Percentiles rank a stretch among this genome's conserved stretches.
These are phyloP conservation scores for Saccharomyces pastorianus DNA, from an alignment of 1,139 yeast species.

Conservation along the genomic window DNA sequence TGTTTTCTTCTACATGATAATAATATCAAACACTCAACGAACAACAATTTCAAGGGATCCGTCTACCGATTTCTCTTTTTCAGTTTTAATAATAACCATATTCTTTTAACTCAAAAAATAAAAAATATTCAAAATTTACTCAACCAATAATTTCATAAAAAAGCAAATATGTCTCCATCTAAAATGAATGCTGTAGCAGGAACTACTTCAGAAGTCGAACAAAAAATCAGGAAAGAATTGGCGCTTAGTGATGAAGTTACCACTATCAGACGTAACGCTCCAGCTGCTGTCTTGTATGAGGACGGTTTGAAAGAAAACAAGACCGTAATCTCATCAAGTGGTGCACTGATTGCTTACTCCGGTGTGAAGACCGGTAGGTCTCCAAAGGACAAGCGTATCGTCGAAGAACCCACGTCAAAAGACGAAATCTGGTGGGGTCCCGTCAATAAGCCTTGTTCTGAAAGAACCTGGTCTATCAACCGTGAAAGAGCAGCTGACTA, in stretches of 20 bases:
- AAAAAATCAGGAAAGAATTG: slow-evolving; percentile 30
- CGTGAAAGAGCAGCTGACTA: slow-evolving; percentile 96
- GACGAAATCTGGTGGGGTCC: slow-evolving; percentile 99
- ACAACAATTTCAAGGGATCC: background rate
- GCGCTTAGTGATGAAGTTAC: slow-evolving; percentile 33
- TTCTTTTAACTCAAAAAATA: background rate
- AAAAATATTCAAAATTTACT: background rate
- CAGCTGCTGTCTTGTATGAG: slow-evolving; percentile 88
- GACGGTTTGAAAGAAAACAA: slow-evolving; percentile 86
- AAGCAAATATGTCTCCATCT: slow-evolving; percentile 20
- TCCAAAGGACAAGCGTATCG: slow-evolving; percentile 96
- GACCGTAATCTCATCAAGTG: slow-evolving; percentile 86
- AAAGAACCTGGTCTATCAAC: slow-evolving; percentile 90
- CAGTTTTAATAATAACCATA: background rate
- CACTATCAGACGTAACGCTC: slow-evolving; percentile 66
- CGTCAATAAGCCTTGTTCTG: slow-evolving; percentile 90
- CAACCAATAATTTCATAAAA: background rate
- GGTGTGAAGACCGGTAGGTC: slow-evolving; percentile 97
- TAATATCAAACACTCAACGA: background rate
- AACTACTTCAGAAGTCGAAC: slow-evolving; percentile 16
- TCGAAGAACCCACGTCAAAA: slow-evolving; percentile 80
- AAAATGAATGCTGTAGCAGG: slow-evolving; percentile 12
- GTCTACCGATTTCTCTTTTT: background rate
- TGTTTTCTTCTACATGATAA: no score
- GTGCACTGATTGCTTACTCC: slow-evolving; percentile 92